A percentile compares a stretch with the other conserved stretches of the same genome.
These are phyloP conservation scores for Syncephalastrum monosporum DNA, from an alignment of 371 early-diverging fungal genomes.

Conservation along the genomic window DNA sequence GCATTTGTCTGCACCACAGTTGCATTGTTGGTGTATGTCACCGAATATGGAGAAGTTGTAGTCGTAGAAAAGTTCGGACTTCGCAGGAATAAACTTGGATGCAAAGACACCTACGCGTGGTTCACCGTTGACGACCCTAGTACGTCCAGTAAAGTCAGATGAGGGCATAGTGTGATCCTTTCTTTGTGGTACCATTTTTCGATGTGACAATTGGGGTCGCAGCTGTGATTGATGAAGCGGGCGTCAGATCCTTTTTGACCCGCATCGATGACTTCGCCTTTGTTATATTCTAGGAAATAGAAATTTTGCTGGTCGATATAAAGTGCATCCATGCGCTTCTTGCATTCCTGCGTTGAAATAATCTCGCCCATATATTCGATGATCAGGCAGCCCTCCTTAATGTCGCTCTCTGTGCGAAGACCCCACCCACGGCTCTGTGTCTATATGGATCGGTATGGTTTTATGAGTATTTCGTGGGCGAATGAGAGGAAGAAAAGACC, in stretches of 20 bases:
- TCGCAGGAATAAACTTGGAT: constrained; percentile 64
- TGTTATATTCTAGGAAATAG: constrained; percentile 80
- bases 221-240: constrained; percentile 59
- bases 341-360: constrained; percentile 66
- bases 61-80: constrained; percentile 83
- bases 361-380: constrained; percentile 91
- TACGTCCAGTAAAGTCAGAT: background rate
- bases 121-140: constrained; percentile 69
- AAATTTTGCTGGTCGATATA: constrained; percentile 70
- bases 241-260: constrained; percentile 73
- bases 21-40: constrained; percentile 64
- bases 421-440: constrained; percentile 77
- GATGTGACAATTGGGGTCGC: constrained; percentile 92
- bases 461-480: too few relatives aligned
- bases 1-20: constrained; percentile 72
- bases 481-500: background rate
- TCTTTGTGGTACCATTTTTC: constrained; percentile 74
- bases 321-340: constrained; percentile 70
- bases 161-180: background rate
- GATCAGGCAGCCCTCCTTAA: constrained; percentile 66
- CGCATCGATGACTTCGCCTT: constrained; percentile 82
- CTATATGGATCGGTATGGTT: constrained; percentile 20
- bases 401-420: constrained; percentile 59
- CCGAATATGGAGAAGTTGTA: constrained; percentile 78
- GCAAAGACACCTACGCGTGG: constrained; percentile 80